Evolutionary conservation across 371 early-diverging fungal genomes (phyloP), one percentile per base, ranked within the genome.

Genomic region (Amoeboaphelidium protococcarum): DNA sequence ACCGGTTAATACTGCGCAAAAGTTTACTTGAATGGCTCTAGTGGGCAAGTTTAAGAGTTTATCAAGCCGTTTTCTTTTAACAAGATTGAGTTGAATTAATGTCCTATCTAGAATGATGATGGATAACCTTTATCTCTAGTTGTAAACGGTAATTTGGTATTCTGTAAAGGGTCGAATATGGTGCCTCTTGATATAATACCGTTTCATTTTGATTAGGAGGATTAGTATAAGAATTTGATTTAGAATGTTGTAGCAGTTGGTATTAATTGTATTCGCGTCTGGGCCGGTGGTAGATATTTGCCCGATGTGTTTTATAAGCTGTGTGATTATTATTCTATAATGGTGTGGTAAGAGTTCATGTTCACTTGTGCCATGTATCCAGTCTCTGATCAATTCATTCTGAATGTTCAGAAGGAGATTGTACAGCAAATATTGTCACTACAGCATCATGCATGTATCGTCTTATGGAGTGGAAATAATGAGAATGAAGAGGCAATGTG

Each of bases 271-370:
- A 48, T 67, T n/a, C 55, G 67, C 0, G 59, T 65, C 10, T 68
- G 66, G 66, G 67, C 63, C 26, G 42, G 47, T 24, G 45, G 54
- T 23, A 41, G 40, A 2, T 21, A 57, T 45, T 46, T 56, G 25
- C 23, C 0, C 21, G 41, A 57, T 50, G 54, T 52, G 1, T 65
- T 71, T 46, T 71, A 71, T 41, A 50, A 54, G 26, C n/a, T 58
- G 2, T 69, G 68, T 45, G 63, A 65, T 46, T 59, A 64, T 20
- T 47, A 64, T 21, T 69, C 70, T 2, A 45, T 71, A 22, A 56
- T 70, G 52, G 64, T 71, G 2, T 71, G 69, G 69, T 63, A 66
- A 24, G 72, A 71, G 19, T 65, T 66, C 48, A 65, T 67, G 68
- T 71, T 71, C 46, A 66, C 69, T 0, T 70, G 71, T 42, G 64